These are phyloP conservation scores for Picochlorum costavermella DNA, from an alignment of 139 green algal genomes.

Conservation along the genomic window DNA sequence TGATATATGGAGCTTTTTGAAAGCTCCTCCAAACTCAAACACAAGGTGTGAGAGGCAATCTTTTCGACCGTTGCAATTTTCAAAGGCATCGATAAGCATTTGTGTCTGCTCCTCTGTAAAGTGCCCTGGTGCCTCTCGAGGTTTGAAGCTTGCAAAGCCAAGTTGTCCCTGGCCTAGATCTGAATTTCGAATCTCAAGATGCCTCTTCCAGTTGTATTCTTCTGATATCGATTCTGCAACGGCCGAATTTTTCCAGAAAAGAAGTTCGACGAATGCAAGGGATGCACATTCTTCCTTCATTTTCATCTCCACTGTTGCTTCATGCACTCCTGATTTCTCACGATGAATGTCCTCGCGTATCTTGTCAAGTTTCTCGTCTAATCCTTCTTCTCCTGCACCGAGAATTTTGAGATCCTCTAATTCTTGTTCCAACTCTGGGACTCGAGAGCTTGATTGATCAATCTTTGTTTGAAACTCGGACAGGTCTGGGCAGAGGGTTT, in stretches of 20 bases:
- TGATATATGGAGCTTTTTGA: slow-evolving; percentile 28
- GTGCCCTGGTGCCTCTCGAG: background rate
- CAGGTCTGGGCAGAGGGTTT: slow-evolving; percentile 28
- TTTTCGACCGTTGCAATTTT: slow-evolving; percentile 28
- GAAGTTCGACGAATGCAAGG: slow-evolving; percentile 62
- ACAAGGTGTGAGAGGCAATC: slow-evolving; percentile 23
- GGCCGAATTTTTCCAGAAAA: slow-evolving; percentile 69
- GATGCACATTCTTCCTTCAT: slow-evolving; percentile 27
- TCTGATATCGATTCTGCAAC: slow-evolving; percentile 41
- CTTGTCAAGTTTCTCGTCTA: slow-evolving; percentile 6
- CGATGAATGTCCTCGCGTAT: slow-evolving; percentile 7
- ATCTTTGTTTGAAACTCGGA: background rate
- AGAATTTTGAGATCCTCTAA: slow-evolving; percentile 15
- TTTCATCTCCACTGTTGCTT: background rate
- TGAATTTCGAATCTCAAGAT: background rate
- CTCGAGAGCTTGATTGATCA: background rate
- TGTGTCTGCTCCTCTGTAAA: slow-evolving; percentile 11
- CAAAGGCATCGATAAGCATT: slow-evolving; percentile 20
- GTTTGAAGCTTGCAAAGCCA: slow-evolving; percentile 15
- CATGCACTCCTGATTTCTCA: background rate
- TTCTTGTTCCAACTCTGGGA: background rate
- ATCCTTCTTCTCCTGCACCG: slow-evolving; percentile 8
- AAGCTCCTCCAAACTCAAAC: slow-evolving; percentile 30
- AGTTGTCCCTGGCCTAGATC: slow-evolving; percentile 6
- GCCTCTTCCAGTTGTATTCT: slow-evolving; percentile 51